Percentiles rank a stretch among this genome's conserved stretches.
Conservation (phyloP, 306 rosid species). For the Vigna reflexopilosa region DNA sequence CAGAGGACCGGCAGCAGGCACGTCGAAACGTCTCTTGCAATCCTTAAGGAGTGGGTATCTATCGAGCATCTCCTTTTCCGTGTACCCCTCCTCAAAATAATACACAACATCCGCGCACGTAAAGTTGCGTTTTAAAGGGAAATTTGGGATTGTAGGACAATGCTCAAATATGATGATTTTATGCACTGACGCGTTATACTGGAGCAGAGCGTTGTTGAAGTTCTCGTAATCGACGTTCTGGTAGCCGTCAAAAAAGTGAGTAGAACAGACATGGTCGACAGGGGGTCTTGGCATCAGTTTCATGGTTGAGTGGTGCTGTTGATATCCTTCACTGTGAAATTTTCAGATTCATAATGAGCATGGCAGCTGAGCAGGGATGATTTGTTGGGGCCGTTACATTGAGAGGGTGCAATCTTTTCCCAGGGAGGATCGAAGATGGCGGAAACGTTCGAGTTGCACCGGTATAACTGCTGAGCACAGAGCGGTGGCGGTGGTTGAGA, state of each 20-base stretch:
- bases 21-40: background rate
- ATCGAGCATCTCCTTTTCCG: too few species aligned
- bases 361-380: constrained; percentile 32
- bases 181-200: background rate
- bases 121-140: too few species aligned
- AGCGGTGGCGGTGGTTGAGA: background rate
- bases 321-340: too few species aligned
- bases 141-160: too few species aligned
- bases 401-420: background rate
- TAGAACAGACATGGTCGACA: background rate
- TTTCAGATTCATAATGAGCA: too few species aligned
- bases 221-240: too few species aligned
- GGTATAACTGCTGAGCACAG: background rate
- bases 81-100: too few species aligned
- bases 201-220: background rate
- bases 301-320: too few species aligned
- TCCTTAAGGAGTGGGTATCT: background rate
- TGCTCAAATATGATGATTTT: background rate
- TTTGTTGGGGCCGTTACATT: constrained; percentile 14
- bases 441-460: constrained; percentile 18
- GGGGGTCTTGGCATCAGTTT: constrained; percentile 28
- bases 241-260: too few species aligned
- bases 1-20: background rate
- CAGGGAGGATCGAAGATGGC: constrained; percentile 55
- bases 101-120: background rate